Evolutionary conservation across 2,329 filamentous ascomycete species (phyloP).

Genomic region (Amauroascus verrucosus): DNA sequence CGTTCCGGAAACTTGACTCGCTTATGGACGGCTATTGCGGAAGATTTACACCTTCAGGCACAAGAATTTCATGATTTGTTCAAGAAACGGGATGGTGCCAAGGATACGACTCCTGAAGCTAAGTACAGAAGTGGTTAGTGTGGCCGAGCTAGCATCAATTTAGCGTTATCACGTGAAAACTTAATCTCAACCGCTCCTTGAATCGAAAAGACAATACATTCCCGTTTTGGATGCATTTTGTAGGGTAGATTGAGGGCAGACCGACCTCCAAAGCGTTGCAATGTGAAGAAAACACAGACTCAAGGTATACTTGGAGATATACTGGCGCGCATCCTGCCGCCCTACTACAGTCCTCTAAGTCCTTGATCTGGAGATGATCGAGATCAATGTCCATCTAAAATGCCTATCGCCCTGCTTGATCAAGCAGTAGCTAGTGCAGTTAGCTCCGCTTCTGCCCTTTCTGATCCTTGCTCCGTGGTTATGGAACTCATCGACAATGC

Average conservation of each 20-base stretch:
- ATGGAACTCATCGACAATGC: slow-evolving; percentile 60
- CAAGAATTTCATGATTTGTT: neutral
- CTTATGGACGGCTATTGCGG: neutral
- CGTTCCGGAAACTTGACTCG: neutral
- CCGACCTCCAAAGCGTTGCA: too few species aligned
- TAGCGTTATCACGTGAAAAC: neutral
- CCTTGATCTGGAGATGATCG: neutral
- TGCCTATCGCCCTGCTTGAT: slow-evolving; percentile 40
- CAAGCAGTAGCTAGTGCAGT: slow-evolving; percentile 41
- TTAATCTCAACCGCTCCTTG: neutral
- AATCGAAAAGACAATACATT: too few species aligned
- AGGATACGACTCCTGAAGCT: neutral
- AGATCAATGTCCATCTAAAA: slow-evolving; percentile 17
- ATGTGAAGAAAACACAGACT: too few species aligned
- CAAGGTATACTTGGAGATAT: too few species aligned
- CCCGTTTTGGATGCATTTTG: too few species aligned
- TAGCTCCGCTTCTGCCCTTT: slow-evolving; percentile 48
- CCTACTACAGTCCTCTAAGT: too few species aligned
- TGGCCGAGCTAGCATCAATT: neutral
- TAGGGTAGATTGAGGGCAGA: too few species aligned
- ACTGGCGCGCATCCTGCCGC: too few species aligned
- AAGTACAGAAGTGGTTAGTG: neutral
- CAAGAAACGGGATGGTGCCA: neutral
- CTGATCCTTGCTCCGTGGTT: slow-evolving; percentile 47
- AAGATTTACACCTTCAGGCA: neutral